Evolutionary conservation across 179 eudicot species (phyloP), one percentile per base, ranked within the genome.

Genomic region (Nepenthes alata): DNA sequence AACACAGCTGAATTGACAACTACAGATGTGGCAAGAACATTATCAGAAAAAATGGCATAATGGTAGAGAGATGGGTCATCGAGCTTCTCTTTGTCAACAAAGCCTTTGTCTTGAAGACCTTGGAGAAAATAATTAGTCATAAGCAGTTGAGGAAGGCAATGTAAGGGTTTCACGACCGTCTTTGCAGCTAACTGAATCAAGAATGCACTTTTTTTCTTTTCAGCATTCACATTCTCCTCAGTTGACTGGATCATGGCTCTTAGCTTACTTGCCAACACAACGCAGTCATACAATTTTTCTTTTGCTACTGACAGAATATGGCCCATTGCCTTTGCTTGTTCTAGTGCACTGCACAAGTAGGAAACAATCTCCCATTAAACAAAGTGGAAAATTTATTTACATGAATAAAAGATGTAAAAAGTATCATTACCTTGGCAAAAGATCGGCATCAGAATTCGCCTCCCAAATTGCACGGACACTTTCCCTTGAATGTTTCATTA

Each of bases 21-120:
- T 41, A 90, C 94, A 61, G 99, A 83, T 45, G 97, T 70, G 16
- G 99, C 97, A 58, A 94, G 91, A 52, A 90, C 96, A 77, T 94
- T 94, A 65, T 90, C 99, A 55, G 99, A 94, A 77, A 94, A 90
- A 1, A 94, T 87, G 45, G 99, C 97, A 67, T 94, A 94, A 81
- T 94, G 99, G 74, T 72, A 85, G 15, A 94, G 82, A 59, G 91
- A 83, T 15, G 89, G 82, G 70, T 94, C 91, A 68, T 90, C 99
- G 11, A 85, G 80, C 62, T 77, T 94, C 49, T 83, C 85, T 64
- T 65, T 78, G 70, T 71, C 53, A 49, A 75, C 78, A 76, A 71
- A 71, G 36, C 37, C 82, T 60, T 76, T 69, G 48, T 78, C 76
- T 53, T 76, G 74, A 74, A 70, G 78, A 51, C 76, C 82, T 60